Base-by-base conservation (phyloP, 2,329 filamentous ascomycete genomes). In the Zymoseptoria ardabiliae region DNA sequence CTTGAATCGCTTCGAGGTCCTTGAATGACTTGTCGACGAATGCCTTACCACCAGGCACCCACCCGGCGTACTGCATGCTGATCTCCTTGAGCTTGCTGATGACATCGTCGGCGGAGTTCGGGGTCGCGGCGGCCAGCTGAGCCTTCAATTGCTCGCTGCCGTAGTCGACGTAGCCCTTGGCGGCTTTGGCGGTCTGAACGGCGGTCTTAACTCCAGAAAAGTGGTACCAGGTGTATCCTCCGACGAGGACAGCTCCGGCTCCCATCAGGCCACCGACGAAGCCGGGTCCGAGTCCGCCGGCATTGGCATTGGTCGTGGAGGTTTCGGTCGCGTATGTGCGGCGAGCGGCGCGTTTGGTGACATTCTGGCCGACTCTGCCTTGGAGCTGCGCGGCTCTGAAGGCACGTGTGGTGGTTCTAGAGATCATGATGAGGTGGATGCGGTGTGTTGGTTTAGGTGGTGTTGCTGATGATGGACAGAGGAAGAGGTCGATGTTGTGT, bases 11-110 rank as follows among this genome's bases (percentile, higher is more conserved):
- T 54, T 91, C 88, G 50, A 89, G 77, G 65, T 91, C 88, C 22
- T 87, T 78, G 73, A 91, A 92, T 0, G 82, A 83, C 1, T 78
- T 74, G 69, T 91, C 86, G 53, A 91, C 82, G 66, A 88, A 90
- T 53, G 79, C 75, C 28, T 82, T 81, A 2, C 85, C 88, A 11
- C 89, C 89, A 0, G 89, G 89, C 28, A 92, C 82, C 79, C 87
- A 89, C 2, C 77, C 78, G 2, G 87, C 86, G 69, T 91, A 91
- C 22, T 84, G 84, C 69, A 84, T 84, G 25, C 84, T 83, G 11
- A 86, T 85, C 59, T 84, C 77, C 68, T 85, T 84, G 61, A 91
- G 81, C 76, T 82, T 86, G 61, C 81, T 74, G 48, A 89, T 76
- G 1, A 87, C 86, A 72, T 89, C 81, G 63, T 88, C 86, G 13